Evolutionary conservation across 768 basidiomycete genomes (phyloP).

Genomic region (Tricholoma flavovirens): DNA sequence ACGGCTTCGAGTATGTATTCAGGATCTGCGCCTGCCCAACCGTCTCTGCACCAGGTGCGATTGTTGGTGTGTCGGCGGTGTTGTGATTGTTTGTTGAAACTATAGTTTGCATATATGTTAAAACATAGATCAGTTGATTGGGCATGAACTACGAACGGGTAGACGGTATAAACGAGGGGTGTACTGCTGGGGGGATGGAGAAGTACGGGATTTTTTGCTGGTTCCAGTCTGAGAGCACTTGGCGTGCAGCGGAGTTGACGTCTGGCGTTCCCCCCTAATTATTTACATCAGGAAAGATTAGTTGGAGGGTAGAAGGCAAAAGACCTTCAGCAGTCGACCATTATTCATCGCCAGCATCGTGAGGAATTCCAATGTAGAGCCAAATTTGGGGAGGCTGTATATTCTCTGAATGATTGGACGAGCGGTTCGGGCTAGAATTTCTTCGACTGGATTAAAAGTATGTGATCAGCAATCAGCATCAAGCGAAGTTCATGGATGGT

Average conservation of each 20-base stretch:
- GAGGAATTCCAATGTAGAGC: slow-evolving; percentile 73
- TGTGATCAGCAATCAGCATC: background rate
- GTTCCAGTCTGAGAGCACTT: slow-evolving; percentile 90
- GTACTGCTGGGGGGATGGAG: slow-evolving; percentile 70
- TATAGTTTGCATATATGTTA: slow-evolving; percentile 2
- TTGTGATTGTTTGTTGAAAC: slow-evolving; percentile 21
- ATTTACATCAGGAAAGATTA: background rate
- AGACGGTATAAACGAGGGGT: slow-evolving; percentile 70
- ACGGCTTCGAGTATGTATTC: slow-evolving; percentile 64
- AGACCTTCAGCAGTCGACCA: slow-evolving; percentile 80
- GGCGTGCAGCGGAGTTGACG: slow-evolving; percentile 72
- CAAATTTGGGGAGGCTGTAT: slow-evolving; percentile 77
- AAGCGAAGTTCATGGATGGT: background rate
- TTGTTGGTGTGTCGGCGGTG: slow-evolving; percentile 23
- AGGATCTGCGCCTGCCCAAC: slow-evolving; percentile 82
- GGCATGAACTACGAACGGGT: slow-evolving; percentile 27
- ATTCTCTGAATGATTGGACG: slow-evolving; percentile 69
- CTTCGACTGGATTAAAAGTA: slow-evolving; percentile 57
- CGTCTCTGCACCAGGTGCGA: slow-evolving; percentile 71
- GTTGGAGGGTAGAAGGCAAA: background rate
- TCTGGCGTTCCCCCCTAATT: slow-evolving; percentile 86
- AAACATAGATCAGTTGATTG: background rate
- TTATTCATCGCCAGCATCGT: slow-evolving; percentile 83
- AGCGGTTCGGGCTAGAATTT: slow-evolving; percentile 74
- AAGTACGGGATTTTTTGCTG: slow-evolving; percentile 92